Evolutionary conservation across 176 grass and related monocot species (phyloP), one percentile per base, ranked within the genome.

Genomic region (Cenchrus fungigraminus): DNA sequence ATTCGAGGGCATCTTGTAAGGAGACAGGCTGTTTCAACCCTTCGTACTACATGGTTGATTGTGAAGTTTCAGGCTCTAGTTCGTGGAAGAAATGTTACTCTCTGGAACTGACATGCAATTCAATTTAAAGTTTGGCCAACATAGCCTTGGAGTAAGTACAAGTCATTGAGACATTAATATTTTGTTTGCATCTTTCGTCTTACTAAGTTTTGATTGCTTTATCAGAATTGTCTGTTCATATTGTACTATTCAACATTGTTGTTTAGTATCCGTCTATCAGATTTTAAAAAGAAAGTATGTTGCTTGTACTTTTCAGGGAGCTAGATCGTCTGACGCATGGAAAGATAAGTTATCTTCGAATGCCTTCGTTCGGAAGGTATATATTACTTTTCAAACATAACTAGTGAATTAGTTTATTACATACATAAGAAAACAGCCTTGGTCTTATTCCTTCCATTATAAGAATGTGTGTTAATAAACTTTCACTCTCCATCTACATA

Each of bases 1-100:
- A 95, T 95, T 79, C 87, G 93, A 32, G 97, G 97, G 31, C 91
- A 95, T 88, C 91, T 98, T 88, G 97, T 98, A 53, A 91, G 97
- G 84, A 88, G 97, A 76, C 97, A 98, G 68, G 93, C 93, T 82
- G 81, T 89, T 87, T 83, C 88, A 72, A 94, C 93, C 47, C 91
- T 98, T 80, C 87, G 13, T 79, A 69, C 86, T 74, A 92, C 91
- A 54, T 89, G 84, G 86, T 55, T 87, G 53, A 92, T 98, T 74
- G 78, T 95, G 65, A 95, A 90, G 81, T 76, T 95, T 65, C 97
- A 98, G 83, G 84, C 97, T 78, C 13, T 95, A 79, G 71, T 87
- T 92, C 97, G 97, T 50, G 97, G 93, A 53, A 87, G 68, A 88
- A 92, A 80, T 79, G 74, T 84, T 78, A 95, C 25, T 85, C 79